Percentiles rank a stretch among this genome's conserved stretches.
These are phyloP conservation scores for Torulaspora pretoriensis DNA, from an alignment of 1,139 yeast genomes.

Conservation along the genomic window DNA sequence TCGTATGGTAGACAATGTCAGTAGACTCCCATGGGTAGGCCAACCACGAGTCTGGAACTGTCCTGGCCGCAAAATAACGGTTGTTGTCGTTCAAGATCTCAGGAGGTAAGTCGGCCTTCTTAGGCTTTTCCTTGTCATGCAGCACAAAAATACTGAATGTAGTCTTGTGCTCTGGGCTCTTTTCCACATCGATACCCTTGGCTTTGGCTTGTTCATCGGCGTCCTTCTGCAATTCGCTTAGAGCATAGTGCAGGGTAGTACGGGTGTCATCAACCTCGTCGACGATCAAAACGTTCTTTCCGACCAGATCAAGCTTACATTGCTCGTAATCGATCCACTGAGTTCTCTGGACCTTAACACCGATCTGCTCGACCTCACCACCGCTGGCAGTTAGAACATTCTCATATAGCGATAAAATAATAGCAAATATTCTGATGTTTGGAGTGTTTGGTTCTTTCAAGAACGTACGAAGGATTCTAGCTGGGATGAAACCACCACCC, in stretches of 20 bases:
- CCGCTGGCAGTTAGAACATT: constrained; percentile 45
- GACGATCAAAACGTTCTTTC: constrained; percentile 58
- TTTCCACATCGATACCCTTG: constrained; percentile 40
- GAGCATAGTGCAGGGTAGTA: constrained; percentile 60
- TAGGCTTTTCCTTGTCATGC: constrained; percentile 87
- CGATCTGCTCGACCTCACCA: constrained; percentile 47
- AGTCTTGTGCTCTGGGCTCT: constrained; percentile 47
- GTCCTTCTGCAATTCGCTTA: constrained; percentile 55
- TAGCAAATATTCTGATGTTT: constrained; percentile 62
- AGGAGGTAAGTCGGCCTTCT: constrained; percentile 64
- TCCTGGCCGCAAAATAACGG: constrained; percentile 84
- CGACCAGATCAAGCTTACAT: constrained; percentile 47
- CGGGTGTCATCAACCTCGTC: constrained; percentile 69
- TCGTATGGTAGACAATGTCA: constrained; percentile 85
- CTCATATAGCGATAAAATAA: constrained; percentile 59
- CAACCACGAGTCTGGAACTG: constrained; percentile 91
- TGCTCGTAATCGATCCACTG: constrained; percentile 67
- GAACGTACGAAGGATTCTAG: constrained; percentile 59
- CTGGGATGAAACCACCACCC: constrained; percentile 68
- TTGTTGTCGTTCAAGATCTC: constrained; percentile 41
- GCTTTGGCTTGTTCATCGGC: constrained; percentile 47
- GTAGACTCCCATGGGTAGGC: constrained; percentile 97
- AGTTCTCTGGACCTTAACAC: constrained; percentile 58
- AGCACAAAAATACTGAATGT: constrained; percentile 85
- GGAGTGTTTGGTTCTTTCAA: constrained; percentile 51